Percentiles rank a stretch among this genome's conserved stretches.
phyloP scores from a whole-genome alignment of 2,329 filamentous ascomycete species.

The Ascomycota sp. region DNA sequence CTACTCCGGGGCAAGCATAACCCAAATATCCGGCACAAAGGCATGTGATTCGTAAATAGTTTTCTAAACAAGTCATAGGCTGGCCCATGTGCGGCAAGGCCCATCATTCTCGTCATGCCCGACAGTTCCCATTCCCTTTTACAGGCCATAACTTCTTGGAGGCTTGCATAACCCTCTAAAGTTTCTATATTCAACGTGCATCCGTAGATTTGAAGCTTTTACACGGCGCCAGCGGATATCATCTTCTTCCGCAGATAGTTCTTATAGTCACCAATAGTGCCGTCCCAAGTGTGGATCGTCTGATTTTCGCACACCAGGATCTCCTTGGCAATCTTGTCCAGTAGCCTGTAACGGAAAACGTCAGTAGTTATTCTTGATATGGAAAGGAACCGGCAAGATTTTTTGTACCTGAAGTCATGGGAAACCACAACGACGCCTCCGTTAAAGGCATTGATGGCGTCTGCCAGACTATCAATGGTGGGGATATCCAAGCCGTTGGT shows the following conservation, averaged over 20 bases:
- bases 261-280: constrained; percentile 88
- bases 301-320: constrained; percentile 99
- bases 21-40: no score
- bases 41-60: no score
- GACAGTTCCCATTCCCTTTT: no score
- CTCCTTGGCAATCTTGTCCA: constrained; percentile 99
- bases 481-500: constrained; percentile 99
- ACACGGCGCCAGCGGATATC: constrained; percentile 71
- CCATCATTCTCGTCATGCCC: no score
- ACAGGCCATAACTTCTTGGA: no score
- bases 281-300: constrained; percentile 77
- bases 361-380: constrained; percentile 4
- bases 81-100: no score
- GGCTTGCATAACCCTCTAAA: neutral
- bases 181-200: constrained; percentile 7
- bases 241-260: constrained; percentile 98
- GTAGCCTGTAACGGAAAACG: constrained; percentile 36
- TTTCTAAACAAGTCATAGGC: no score
- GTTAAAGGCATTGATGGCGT: constrained; percentile 90
- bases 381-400: neutral
- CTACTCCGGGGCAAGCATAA: no score
- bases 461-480: constrained; percentile 90
- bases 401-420: constrained; percentile 89
- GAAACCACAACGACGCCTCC: constrained; percentile 96
- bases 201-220: constrained; percentile 15